phyloP scores from a whole-genome alignment of 768 basidiomycete genomes.

The Mycena alexandri region DNA sequence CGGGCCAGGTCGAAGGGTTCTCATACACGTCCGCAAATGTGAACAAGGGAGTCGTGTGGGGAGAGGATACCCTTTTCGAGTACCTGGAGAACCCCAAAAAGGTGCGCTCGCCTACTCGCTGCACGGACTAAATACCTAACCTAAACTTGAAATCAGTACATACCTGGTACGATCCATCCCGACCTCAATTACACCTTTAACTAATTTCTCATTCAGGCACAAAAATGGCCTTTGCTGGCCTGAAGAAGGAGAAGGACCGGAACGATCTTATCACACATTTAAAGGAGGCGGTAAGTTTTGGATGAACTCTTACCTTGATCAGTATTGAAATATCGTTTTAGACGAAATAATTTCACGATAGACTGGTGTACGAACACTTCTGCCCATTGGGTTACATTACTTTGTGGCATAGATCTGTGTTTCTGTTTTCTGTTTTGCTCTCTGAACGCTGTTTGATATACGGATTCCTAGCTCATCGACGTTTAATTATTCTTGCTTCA shows the following conservation, averaged over 20 bases:
- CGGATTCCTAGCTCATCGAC: no score
- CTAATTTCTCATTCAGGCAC: slow-evolving; percentile 52
- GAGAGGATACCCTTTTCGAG: slow-evolving; percentile 91
- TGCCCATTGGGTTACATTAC: background rate
- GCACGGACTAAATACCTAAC: background rate
- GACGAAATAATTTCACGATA: background rate
- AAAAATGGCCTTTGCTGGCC: slow-evolving; percentile 98
- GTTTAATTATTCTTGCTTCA: no score
- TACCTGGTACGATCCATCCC: slow-evolving; percentile 67
- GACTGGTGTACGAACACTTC: background rate
- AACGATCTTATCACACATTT: slow-evolving; percentile 91
- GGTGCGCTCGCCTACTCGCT: slow-evolving; percentile 56
- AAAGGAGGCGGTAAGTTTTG: slow-evolving; percentile 74
- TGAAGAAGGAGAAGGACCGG: slow-evolving; percentile 99
- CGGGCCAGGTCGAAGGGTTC: slow-evolving; percentile 88
- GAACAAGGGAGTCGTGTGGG: slow-evolving; percentile 93
- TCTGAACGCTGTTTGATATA: no score
- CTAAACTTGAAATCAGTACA: slow-evolving; percentile 67
- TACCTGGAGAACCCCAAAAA: slow-evolving; percentile 98
- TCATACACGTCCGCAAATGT: slow-evolving; percentile 96
- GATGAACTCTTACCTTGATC: no score
- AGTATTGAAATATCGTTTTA: background rate
- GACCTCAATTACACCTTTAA: no score
- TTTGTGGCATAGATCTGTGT: background rate
- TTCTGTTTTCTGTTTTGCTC: background rate